Conservation (phyloP, 768 basidiomycete genomes). For the Neoboletus subvelutipes region DNA sequence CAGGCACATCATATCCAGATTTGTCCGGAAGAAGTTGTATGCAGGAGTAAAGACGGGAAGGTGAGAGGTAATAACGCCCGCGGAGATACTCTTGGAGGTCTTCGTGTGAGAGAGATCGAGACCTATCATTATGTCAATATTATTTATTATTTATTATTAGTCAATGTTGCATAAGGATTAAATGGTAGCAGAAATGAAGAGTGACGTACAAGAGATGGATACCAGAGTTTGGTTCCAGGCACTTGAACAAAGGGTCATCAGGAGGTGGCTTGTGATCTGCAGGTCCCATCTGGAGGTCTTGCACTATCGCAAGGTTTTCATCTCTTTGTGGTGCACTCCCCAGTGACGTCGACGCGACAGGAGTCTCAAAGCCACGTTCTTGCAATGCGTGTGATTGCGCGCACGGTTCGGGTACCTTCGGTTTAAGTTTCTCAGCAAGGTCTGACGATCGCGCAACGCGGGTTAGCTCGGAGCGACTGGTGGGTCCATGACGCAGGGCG, state of each 20-base stretch:
- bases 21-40: slow-evolving; percentile 75
- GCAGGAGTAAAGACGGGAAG: slow-evolving; percentile 85
- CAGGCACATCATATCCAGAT: slow-evolving; percentile 87
- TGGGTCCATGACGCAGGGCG: slow-evolving; percentile 28
- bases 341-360: slow-evolving; percentile 4
- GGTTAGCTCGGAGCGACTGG: slow-evolving; percentile 12
- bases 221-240: slow-evolving; percentile 86
- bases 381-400: not conserved
- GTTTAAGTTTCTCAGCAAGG: slow-evolving; percentile 21
- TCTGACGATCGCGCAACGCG: slow-evolving; percentile 33
- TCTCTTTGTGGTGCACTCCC: slow-evolving; percentile 40
- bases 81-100: slow-evolving; percentile 77
- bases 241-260: slow-evolving; percentile 76
- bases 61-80: slow-evolving; percentile 85
- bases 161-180: not conserved
- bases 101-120: slow-evolving; percentile 70
- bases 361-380: slow-evolving; percentile 8
- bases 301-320: slow-evolving; percentile 66
- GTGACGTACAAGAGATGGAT: slow-evolving; percentile 75
- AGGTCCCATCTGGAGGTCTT: slow-evolving; percentile 78
- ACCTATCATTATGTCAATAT: slow-evolving; percentile 43
- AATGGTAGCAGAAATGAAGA: not conserved
- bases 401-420: slow-evolving; percentile 10
- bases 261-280: slow-evolving; percentile 65
- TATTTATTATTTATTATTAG: slow-evolving; percentile 1